Evolutionary conservation across 2,329 filamentous ascomycete genomes (phyloP).

Genomic region (Pleochaeta shiraiana): DNA sequence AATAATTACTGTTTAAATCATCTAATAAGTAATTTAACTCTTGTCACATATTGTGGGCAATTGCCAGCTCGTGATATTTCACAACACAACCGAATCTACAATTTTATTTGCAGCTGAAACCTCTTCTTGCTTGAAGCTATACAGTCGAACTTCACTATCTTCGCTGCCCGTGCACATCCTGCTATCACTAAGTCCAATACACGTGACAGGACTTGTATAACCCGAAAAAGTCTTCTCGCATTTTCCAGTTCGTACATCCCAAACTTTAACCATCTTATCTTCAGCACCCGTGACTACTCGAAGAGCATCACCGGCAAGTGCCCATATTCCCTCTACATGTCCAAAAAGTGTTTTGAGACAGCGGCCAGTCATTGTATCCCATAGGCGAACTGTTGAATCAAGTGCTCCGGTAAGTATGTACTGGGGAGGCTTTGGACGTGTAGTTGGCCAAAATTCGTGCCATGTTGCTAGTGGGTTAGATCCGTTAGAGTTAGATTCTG

Average conservation of each 20-base stretch:
- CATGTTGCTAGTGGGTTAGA: constrained; percentile 6
- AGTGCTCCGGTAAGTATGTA: constrained; percentile 90
- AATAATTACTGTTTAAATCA: too few relatives aligned
- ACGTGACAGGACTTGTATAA: constrained; percentile 79
- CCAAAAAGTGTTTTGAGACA: constrained; percentile 91
- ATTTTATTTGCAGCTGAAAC: background rate
- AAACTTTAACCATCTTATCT: constrained; percentile 87
- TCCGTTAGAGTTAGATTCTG: constrained; percentile 5
- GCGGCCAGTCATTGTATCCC: constrained; percentile 65
- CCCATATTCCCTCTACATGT: constrained; percentile 92
- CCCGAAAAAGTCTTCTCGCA: constrained; percentile 87
- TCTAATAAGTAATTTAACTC: too few relatives aligned
- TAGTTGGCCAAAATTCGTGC: constrained; percentile 33
- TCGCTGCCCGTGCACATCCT: constrained; percentile 82
- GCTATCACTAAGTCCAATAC: constrained; percentile 75
- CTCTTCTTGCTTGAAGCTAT: constrained; percentile 35
- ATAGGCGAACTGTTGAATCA: constrained; percentile 78
- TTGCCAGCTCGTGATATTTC: too few relatives aligned
- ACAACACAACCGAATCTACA: too few relatives aligned
- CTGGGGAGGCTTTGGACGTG: constrained; percentile 52
- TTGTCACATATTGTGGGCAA: too few relatives aligned
- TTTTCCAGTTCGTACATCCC: constrained; percentile 79
- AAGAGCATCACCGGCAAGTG: constrained; percentile 68
- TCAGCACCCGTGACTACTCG: constrained; percentile 77
- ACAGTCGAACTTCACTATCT: constrained; percentile 75